These are phyloP conservation scores for Kalanchoe fedtschenkoi DNA, from an alignment of 164 flowering plant species.

Conservation along the genomic window DNA sequence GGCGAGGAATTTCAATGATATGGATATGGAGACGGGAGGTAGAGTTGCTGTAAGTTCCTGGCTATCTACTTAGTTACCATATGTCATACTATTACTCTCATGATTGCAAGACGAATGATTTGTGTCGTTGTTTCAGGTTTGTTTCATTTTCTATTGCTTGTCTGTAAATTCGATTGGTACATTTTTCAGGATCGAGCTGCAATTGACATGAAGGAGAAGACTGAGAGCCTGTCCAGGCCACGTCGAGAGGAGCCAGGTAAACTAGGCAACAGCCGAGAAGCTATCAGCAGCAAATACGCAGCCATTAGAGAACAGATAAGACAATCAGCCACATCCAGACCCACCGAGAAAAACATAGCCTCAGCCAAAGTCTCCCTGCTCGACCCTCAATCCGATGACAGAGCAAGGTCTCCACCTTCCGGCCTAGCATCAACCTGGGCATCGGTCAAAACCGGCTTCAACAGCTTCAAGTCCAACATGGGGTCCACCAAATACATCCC, in stretches of 20 bases:
- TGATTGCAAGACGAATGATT: too few relatives aligned
- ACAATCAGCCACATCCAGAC: slow-evolving; percentile 25
- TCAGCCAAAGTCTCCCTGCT: slow-evolving; percentile 66
- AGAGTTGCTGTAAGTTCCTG: slow-evolving; percentile 25
- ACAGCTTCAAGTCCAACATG: slow-evolving; percentile 64
- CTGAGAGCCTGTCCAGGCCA: slow-evolving; percentile 32
- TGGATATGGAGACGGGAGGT: slow-evolving; percentile 56
- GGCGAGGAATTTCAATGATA: slow-evolving; percentile 76
- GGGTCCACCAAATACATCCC: slow-evolving; percentile 68
- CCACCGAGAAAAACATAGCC: slow-evolving; percentile 37
- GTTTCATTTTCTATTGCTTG: neutral
- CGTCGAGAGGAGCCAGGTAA: slow-evolving; percentile 29
- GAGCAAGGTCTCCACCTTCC: slow-evolving; percentile 24
- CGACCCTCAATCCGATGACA: slow-evolving; percentile 20
- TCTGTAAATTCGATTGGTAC: neutral
- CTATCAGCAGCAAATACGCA: slow-evolving; percentile 66
- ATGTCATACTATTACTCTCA: too few relatives aligned
- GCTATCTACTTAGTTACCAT: too few relatives aligned
- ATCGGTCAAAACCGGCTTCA: slow-evolving; percentile 73
- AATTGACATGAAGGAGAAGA: slow-evolving; percentile 55
- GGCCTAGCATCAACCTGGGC: slow-evolving; percentile 68
- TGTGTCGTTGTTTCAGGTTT: neutral
- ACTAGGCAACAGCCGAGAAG: slow-evolving; percentile 55
- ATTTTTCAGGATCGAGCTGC: slow-evolving; percentile 35
- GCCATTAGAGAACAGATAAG: slow-evolving; percentile 59